Base-by-base conservation (phyloP, 2,329 filamentous ascomycete species). In the Teratosphaeria gauchensis region DNA sequence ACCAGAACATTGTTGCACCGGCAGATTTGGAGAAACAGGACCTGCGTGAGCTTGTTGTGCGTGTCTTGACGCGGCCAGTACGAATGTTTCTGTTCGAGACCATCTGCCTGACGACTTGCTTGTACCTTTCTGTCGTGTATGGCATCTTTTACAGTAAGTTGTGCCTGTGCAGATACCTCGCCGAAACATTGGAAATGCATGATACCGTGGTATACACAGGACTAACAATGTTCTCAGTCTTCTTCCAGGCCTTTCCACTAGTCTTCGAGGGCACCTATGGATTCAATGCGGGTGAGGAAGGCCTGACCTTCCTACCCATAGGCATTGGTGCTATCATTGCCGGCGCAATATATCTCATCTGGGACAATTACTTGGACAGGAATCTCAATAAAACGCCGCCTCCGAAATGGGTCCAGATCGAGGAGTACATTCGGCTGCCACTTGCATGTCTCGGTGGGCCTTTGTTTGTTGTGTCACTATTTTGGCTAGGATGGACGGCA, bases 11-110 rank as follows among this genome's bases (percentile, higher is more conserved):
- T 56, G 75, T 84, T 56, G 82, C 87, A 1, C 81, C 83, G 0
- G 78, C 83, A 55, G 86, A 90, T 67, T 72, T 89, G 24, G 84
- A 79, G 56, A 78, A 80, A 31, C 78, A 78, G 52, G 64, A 62
- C 51, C 73, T 84, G 51, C 77, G 74, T 38, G 80, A 87, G 63
- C 79, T 89, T 56, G 70, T 85, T n/a, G 84, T 80, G 1, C 82
- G 87, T n/a, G 85, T 90, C 0, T 75, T 92, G 42, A 86, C 84
- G 1, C 77, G 89, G 0, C 89, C 89, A 0, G 72, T 91, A 5
- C 80, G 85, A 30, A 92, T 92, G 89, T 76, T 90, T 2, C 68
- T 74, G 52, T 85, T 81, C 51, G 89, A 94, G 68, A 84, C 86
- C 54, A 87, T 92, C 55, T 87, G 92, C 7, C 77, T 85, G 28